Evolutionary conservation across 345 rosid species (phyloP), one percentile per base, ranked within the genome.

Genomic region (Citrus sinensis): DNA sequence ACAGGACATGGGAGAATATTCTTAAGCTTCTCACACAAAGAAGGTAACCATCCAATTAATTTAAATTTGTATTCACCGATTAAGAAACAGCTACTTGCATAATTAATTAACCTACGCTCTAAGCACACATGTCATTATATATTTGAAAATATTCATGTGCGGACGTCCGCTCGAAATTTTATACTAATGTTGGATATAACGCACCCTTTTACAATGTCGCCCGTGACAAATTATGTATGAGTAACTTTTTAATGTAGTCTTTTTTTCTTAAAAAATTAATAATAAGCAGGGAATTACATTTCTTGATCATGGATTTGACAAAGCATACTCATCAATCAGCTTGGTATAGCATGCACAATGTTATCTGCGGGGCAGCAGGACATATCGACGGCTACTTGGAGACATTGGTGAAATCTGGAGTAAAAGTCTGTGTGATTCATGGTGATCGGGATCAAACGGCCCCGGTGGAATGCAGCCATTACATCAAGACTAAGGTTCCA

Each of bases 261-360:
- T 42, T 42, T 10, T 42, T 42, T 10, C 2, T 40, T 10, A 0
- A 42, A 42, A 42, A 42, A 42, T 2, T 9, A 42, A 42, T 8
- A 40, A 40, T 7, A 42, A 42, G 51, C 72, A 91, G 94, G 81
- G 86, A 88, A 46, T 76, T 94, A 24, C 84, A 80, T 68, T 87
- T 86, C 69, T 19, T 71, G 81, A 11, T 75, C 6, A 55, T 40
- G 22, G 92, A 89, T 79, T 39, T 91, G 66, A 86, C 91, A 0
- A 90, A 84, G 87, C 96, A 91, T 80, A 91, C 97, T 22, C 97
- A 92, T 83, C 92, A 78, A 76, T 92, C 98, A 0, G 93, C 90
- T 35, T 94, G 93, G 94, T 92, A 90, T 39, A 86, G 87, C 46
- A 87, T 90, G 94, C 96, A 92, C 69, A 92, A 92, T 79, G 94